These are phyloP conservation scores for Serendipita indica DNA, from an alignment of 768 basidiomycete genomes.

Conservation along the genomic window DNA sequence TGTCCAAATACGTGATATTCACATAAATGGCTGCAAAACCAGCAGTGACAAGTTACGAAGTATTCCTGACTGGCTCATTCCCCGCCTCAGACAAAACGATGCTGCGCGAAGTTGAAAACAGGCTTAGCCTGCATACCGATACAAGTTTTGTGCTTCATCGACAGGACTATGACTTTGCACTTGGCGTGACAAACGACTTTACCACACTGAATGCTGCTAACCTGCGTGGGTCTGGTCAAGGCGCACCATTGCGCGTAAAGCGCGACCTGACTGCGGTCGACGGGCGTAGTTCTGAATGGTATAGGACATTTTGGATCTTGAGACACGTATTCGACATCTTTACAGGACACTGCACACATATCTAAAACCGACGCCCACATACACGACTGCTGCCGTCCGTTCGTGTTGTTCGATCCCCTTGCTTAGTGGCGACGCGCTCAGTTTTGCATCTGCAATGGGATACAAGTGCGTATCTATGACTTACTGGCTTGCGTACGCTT, in stretches of 20 bases:
- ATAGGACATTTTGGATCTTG: not conserved
- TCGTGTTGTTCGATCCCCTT: not conserved
- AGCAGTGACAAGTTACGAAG: not conserved
- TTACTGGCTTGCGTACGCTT: not conserved
- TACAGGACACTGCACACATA: conserved; percentile 2
- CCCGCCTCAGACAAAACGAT: not conserved
- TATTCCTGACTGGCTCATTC: not conserved
- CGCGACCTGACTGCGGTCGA: not conserved
- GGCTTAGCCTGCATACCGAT: conserved; percentile 7
- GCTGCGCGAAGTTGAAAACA: not conserved
- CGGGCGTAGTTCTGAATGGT: not conserved
- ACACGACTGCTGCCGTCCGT: not conserved
- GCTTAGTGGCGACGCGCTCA: not conserved
- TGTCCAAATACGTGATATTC: not conserved
- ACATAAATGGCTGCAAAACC: not conserved
- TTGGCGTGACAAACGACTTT: not conserved
- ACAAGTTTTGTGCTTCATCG: not conserved
- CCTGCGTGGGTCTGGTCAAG: not conserved
- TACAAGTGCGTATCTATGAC: not conserved
- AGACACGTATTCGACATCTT: not conserved
- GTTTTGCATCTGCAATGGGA: not conserved
- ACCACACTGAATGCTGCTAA: not conserved
- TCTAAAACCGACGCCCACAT: not conserved
- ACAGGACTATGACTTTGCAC: not conserved
- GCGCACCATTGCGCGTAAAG: not conserved